phyloP scores from a whole-genome alignment of 2,329 filamentous ascomycete genomes.

The Rugonectria rugulosa region DNA sequence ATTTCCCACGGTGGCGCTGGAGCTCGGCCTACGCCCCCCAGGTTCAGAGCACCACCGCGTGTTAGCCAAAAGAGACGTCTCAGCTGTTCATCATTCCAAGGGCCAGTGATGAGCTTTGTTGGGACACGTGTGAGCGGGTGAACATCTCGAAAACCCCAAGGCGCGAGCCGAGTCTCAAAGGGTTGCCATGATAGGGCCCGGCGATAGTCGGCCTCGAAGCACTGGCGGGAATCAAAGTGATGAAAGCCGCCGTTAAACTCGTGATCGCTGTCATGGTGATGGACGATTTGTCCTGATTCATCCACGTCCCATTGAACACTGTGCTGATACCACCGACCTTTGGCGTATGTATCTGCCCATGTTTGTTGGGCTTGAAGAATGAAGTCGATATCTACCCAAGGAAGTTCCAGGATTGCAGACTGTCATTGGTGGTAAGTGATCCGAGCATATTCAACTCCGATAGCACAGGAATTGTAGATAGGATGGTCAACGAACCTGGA shows the following conservation, averaged over 20 bases:
- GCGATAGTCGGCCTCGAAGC: slow-evolving; percentile 49
- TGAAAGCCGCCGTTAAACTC: slow-evolving; percentile 33
- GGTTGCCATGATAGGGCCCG: slow-evolving; percentile 35
- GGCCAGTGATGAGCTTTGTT: slow-evolving; percentile 48
- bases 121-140: slow-evolving; percentile 51
- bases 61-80: slow-evolving; percentile 56
- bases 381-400: slow-evolving; percentile 54
- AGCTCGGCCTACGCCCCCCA: slow-evolving; percentile 38
- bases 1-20: slow-evolving; percentile 49
- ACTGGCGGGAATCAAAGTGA: slow-evolving; percentile 44
- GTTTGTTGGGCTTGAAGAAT: slow-evolving; percentile 57
- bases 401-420: slow-evolving; percentile 53
- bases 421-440: slow-evolving; percentile 32
- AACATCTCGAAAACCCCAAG: slow-evolving; percentile 45
- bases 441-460: no score
- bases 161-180: slow-evolving; percentile 23
- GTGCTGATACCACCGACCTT: slow-evolving; percentile 45
- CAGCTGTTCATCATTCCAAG: slow-evolving; percentile 49
- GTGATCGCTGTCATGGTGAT: slow-evolving; percentile 18
- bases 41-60: slow-evolving; percentile 45
- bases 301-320: slow-evolving; percentile 24
- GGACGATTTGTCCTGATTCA: slow-evolving; percentile 17
- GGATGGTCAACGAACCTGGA: slow-evolving; percentile 50
- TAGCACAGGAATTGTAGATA: no score
- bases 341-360: slow-evolving; percentile 53